phyloP scores from a whole-genome alignment of 2,329 filamentous ascomycete genomes.

The Pleoardoris graminearum region DNA sequence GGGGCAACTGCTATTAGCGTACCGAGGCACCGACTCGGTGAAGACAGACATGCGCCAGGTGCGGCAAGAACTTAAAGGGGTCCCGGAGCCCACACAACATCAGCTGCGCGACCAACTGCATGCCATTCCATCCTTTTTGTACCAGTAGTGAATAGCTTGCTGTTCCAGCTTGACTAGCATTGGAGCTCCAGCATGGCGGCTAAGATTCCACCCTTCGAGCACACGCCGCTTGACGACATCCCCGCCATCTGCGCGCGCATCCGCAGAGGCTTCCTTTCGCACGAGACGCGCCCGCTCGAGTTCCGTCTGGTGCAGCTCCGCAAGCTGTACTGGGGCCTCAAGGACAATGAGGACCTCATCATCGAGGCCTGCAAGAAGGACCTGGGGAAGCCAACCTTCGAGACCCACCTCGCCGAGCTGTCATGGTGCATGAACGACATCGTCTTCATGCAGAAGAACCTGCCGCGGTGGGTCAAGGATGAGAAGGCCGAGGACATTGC shows the following conservation, averaged over 20 bases:
- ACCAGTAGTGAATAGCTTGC: too few species aligned
- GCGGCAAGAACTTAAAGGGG: too few species aligned
- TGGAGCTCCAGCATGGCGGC: constrained; percentile 19
- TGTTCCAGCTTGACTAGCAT: too few species aligned
- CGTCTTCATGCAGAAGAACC: constrained; percentile 73
- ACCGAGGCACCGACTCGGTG: too few species aligned
- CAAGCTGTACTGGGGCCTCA: constrained; percentile 91
- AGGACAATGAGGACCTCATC: constrained; percentile 75
- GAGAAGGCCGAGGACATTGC: constrained; percentile 73
- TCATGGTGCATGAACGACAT: constrained; percentile 81
- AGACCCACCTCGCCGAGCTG: constrained; percentile 74
- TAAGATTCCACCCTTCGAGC: constrained; percentile 37
- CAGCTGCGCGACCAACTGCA: too few species aligned
- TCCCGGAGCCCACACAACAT: too few species aligned
- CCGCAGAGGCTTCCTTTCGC: constrained; percentile 71
- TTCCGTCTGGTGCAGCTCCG: constrained; percentile 85
- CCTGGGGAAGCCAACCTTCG: constrained; percentile 75
- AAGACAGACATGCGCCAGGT: too few species aligned
- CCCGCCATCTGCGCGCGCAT: constrained; percentile 52
- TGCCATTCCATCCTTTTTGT: too few species aligned
- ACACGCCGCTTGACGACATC: constrained; percentile 43
- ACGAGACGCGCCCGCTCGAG: constrained; percentile 79
- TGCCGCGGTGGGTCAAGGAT: constrained; percentile 82
- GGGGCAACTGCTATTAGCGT: too few species aligned
- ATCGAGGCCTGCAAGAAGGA: constrained; percentile 76